Evolutionary conservation across 106 monocot genomes (phyloP), one percentile per base, ranked within the genome.

Genomic region (Agapanthus africanus): DNA sequence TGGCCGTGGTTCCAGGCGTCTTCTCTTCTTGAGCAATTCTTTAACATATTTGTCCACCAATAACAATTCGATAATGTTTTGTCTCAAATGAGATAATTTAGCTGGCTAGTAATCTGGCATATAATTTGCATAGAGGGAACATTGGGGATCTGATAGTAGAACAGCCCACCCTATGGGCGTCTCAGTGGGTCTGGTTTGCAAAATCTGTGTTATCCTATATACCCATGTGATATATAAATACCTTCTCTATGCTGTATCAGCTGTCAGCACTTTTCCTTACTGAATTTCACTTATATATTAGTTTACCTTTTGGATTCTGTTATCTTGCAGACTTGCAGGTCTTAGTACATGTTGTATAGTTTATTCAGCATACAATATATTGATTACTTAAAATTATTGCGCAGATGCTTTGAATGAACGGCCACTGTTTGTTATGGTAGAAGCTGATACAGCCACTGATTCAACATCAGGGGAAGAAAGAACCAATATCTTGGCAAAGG

Each of bases 361-460:
- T 68, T 9, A 34, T 50, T 32, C 54, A 38, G 21, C 27, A 22
- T 66, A 4, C 4, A 67, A 54, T 57, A 71, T 30, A 44, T 28
- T 59, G 65, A n/a, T 51, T 36, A 36, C 30, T 35, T 65, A 35
- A 23, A 72, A 54, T 40, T 46, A 40, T 13, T 68, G 59, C 81
- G 74, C 68, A 83, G 79, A 82, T 65, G 25, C 76, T 38, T 40
- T 32, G 56, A 26, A 63, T 54, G 7, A 51, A 73, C 32, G 18
- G 23, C 37, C 30, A 26, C 42, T 21, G 51, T 41, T 18, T 21
- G 10, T 69, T 73, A n/a, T 47, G 21, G 21, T 28, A 77, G 72
- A 75, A 69, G 39, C 64, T 69, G 57, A 36, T 26, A 38, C 40
- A 70, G 42, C 22, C 14, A 23, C 57, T 39, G 54, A 30, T 84